These are phyloP conservation scores for Voacanga thouarsii DNA, from an alignment of 257 asterid genomes.

Conservation along the genomic window DNA sequence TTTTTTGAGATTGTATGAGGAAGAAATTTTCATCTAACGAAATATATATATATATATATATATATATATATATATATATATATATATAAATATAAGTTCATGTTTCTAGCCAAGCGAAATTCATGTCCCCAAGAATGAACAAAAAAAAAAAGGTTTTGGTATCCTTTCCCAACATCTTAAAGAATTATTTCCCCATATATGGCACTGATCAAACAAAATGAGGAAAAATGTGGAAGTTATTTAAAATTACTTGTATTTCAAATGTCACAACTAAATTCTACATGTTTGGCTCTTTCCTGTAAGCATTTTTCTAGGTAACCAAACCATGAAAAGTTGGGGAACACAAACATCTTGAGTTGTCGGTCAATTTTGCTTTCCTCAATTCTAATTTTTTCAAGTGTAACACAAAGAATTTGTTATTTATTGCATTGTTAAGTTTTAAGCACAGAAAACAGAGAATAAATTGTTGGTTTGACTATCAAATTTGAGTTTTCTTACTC, in stretches of 20 bases:
- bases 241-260: background rate
- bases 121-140: background rate
- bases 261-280: background rate
- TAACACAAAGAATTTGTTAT: background rate
- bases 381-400: background rate
- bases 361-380: background rate
- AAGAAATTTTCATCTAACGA: background rate
- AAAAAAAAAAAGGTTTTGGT: background rate
- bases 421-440: background rate
- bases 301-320: background rate
- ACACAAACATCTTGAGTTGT: background rate
- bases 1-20: background rate
- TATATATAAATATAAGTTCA: too few species aligned
- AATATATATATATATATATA: too few species aligned
- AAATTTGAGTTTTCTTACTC: background rate
- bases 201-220: too few species aligned
- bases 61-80: too few species aligned
- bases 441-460: background rate
- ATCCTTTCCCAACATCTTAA: background rate
- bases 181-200: too few species aligned
- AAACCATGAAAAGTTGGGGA: background rate
- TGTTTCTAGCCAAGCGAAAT: background rate
- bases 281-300: too few species aligned
- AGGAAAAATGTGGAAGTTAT: background rate
- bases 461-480: background rate